phyloP scores from a whole-genome alignment of 1,284 basidiomycete genomes.

The Leccinum discolor region DNA sequence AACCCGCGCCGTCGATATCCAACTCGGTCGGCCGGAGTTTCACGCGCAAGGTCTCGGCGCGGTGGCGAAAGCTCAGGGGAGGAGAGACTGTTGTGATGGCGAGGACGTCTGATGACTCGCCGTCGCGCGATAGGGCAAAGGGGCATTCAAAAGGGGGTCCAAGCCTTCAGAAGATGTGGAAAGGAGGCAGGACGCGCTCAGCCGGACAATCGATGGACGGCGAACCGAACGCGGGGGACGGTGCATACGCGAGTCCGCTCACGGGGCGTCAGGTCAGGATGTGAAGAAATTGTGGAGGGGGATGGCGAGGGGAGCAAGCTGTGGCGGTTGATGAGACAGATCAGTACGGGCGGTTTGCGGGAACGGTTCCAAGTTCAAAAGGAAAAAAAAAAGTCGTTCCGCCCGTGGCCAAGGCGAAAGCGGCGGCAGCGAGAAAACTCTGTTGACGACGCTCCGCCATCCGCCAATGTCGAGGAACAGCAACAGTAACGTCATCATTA shows the following conservation, averaged over 20 bases:
- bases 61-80: slow-evolving; percentile 38
- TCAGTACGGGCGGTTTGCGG: slow-evolving; percentile 62
- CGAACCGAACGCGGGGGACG: slow-evolving; percentile 1
- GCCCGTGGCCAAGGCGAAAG: slow-evolving; percentile 41
- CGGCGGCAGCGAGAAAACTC: slow-evolving; percentile 22
- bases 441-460: background rate
- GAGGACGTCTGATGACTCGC: slow-evolving; percentile 17
- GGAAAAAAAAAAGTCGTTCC: slow-evolving; percentile 30
- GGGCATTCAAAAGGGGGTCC: slow-evolving; percentile 27
- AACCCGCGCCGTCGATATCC: slow-evolving; percentile 6
- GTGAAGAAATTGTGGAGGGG: slow-evolving; percentile 8
- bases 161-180: slow-evolving; percentile 37
- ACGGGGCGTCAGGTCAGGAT: slow-evolving; percentile 2
- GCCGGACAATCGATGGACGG: slow-evolving; percentile 21
- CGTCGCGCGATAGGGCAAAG: background rate
- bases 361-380: slow-evolving; percentile 48
- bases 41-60: slow-evolving; percentile 41
- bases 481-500: slow-evolving; percentile 6
- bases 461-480: slow-evolving; percentile 1
- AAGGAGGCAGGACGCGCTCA: slow-evolving; percentile 13
- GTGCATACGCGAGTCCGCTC: slow-evolving; percentile 10
- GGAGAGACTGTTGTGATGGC: slow-evolving; percentile 3
- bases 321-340: slow-evolving; percentile 70
- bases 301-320: slow-evolving; percentile 42
- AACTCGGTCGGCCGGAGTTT: slow-evolving; percentile 15